phyloP scores from a whole-genome alignment of 2,329 filamentous ascomycete species.

The Diaporthe sp. region DNA sequence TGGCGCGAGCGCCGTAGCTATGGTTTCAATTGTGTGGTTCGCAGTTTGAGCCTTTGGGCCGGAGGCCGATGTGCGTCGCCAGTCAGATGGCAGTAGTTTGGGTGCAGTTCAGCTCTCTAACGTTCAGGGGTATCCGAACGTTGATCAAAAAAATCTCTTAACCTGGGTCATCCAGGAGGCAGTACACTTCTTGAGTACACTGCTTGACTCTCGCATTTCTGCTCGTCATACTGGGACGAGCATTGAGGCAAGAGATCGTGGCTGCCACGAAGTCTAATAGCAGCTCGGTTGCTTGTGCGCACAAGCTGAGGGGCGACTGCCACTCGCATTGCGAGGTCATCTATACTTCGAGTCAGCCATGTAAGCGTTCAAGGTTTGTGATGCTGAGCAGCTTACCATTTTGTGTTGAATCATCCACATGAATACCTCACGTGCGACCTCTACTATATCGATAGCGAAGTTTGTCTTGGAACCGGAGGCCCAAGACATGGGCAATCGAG shows the following conservation, averaged over 20 bases:
- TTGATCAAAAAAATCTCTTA: constrained; percentile 24
- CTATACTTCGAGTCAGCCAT: background rate
- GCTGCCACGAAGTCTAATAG: background rate
- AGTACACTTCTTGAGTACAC: background rate
- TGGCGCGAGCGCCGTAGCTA: background rate
- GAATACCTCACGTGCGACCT: background rate
- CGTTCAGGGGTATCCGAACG: background rate
- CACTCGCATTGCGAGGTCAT: background rate
- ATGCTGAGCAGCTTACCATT: background rate
- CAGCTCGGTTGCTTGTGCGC: background rate
- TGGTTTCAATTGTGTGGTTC: background rate
- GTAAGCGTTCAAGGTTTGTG: fast-evolving
- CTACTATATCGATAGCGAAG: fast-evolving
- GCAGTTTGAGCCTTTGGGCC: background rate
- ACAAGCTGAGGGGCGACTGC: background rate
- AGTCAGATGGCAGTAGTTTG: too few relatives aligned
- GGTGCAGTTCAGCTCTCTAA: background rate
- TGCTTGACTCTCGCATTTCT: background rate
- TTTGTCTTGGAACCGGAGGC: background rate
- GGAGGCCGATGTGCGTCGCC: too few relatives aligned
- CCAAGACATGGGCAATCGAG: too few relatives aligned
- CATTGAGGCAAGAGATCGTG: background rate
- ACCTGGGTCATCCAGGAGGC: constrained; percentile 38
- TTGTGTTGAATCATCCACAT: background rate
- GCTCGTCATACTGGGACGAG: too few relatives aligned